Conservation (phyloP, 2,329 filamentous ascomycete species). For the Dothidotthia symphoricarpi region DNA sequence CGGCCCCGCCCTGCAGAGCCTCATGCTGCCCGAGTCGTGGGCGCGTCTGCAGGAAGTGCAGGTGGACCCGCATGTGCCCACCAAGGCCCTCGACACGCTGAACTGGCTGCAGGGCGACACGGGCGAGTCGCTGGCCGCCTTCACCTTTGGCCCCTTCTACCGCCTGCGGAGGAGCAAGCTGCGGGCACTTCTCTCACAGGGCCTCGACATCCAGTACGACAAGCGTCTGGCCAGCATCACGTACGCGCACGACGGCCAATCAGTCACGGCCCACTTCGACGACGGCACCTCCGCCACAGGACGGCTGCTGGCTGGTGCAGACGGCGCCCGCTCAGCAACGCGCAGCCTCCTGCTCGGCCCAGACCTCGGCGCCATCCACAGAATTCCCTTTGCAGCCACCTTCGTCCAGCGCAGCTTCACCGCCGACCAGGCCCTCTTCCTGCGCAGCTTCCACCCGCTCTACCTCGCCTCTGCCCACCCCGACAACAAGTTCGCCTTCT, state of each 20-base stretch:
- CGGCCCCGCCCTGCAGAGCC: constrained; percentile 51
- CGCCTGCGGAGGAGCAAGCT: constrained; percentile 39
- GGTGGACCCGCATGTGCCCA: constrained; percentile 53
- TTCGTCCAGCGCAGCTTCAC: constrained; percentile 47
- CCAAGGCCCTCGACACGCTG: constrained; percentile 36
- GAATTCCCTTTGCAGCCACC: constrained; percentile 47
- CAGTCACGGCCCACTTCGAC: constrained; percentile 38
- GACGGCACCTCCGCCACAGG: constrained; percentile 35
- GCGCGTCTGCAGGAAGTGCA: constrained; percentile 50
- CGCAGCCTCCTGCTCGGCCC: constrained; percentile 32
- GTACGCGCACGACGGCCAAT: constrained; percentile 30
- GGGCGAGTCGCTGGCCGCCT: constrained; percentile 35
- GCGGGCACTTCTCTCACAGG: constrained; percentile 29
- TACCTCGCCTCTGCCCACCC: constrained; percentile 48
- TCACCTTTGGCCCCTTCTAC: constrained; percentile 38
- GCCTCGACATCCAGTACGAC: constrained; percentile 37
- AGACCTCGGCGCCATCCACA: constrained; percentile 32
- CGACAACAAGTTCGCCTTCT: constrained; percentile 46
- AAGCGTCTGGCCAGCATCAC: constrained; percentile 41
- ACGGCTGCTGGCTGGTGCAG: constrained; percentile 39
- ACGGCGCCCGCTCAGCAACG: constrained; percentile 36
- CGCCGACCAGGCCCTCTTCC: constrained; percentile 44
- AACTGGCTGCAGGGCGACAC: constrained; percentile 38
- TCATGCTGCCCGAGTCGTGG: constrained; percentile 54
- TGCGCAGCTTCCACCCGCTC: constrained; percentile 49